A percentile compares a stretch with the other conserved stretches of the same genome.
Conservation (phyloP, 225 moss, liverwort and hornwort genomes). For the Takakia lepidozioides region DNA sequence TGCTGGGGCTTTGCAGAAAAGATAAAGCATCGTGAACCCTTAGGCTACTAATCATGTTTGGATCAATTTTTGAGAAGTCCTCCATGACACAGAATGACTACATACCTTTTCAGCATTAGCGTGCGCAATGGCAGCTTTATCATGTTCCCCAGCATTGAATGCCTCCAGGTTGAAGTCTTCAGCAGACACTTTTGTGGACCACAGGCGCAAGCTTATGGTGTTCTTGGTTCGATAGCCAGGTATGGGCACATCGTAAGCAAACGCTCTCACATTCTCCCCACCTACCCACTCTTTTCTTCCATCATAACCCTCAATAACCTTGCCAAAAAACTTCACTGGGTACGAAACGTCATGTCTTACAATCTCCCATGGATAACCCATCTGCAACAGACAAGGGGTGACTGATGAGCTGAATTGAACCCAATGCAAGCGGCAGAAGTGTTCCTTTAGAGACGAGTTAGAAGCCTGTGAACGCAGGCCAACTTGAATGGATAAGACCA, state of each 20-base stretch:
- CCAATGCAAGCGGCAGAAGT: no score
- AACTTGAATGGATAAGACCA: no score
- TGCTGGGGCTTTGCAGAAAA: no score
- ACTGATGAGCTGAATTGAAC: no score
- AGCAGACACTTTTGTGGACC: slow-evolving; percentile 69
- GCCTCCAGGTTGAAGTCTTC: slow-evolving; percentile 71
- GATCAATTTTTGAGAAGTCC: no score
- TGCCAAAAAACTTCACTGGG: slow-evolving; percentile 76
- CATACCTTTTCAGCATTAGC: slow-evolving; percentile 74
- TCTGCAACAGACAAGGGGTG: no score
- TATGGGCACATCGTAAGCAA: slow-evolving; percentile 7
- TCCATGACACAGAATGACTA: no score
- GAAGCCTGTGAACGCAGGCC: no score
- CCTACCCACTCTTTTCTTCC: neutral
- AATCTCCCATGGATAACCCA: slow-evolving; percentile 93
- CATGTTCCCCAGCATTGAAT: slow-evolving; percentile 75
- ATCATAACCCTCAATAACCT: slow-evolving; percentile 19
- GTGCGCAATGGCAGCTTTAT: slow-evolving; percentile 52
- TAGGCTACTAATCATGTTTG: no score
- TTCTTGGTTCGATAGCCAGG: neutral
- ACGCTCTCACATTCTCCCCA: neutral
- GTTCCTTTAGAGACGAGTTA: no score
- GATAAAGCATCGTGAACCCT: no score
- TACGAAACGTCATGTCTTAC: slow-evolving; percentile 75
- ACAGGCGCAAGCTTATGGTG: slow-evolving; percentile 54